A percentile compares a stretch with the other conserved stretches of the same genome.
Conservation (phyloP, 306 rosid species). For the Pterocarpus santalinus region DNA sequence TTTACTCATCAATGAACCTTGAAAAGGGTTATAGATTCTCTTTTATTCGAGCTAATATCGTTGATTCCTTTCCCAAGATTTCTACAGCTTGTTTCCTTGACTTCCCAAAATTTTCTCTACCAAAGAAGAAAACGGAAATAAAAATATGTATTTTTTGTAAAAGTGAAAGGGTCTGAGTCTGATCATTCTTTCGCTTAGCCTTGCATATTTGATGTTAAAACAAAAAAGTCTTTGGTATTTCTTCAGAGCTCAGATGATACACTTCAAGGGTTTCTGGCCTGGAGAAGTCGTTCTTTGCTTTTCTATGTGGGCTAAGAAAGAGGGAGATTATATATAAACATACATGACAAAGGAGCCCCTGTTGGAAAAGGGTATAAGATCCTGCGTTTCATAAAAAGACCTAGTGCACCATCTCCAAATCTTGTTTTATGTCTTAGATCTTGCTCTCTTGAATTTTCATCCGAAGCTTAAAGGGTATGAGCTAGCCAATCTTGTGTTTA, state of each 20-base stretch:
- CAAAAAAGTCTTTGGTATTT: constrained; percentile 6
- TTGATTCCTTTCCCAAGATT: constrained; percentile 34
- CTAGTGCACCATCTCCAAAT: constrained; percentile 21
- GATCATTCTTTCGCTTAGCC: not conserved
- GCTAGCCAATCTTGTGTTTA: not conserved
- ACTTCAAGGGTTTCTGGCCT: constrained; percentile 30
- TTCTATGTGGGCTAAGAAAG: not conserved
- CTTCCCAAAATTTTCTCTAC: not conserved
- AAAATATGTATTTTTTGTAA: not conserved
- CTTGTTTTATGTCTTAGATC: constrained; percentile 39
- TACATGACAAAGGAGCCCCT: not conserved
- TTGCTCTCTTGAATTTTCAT: constrained; percentile 11
- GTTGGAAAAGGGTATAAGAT: not conserved
- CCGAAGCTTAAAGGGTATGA: not conserved
- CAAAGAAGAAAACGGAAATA: not conserved
- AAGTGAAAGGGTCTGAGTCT: constrained; percentile 18
- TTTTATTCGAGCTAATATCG: not conserved
- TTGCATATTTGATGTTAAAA: constrained; percentile 27
- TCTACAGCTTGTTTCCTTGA: constrained; percentile 13
- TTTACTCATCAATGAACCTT: constrained; percentile 27
- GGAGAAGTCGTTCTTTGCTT: not conserved
- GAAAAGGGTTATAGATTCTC: not conserved
- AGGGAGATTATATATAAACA: not conserved
- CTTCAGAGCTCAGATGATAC: not conserved
- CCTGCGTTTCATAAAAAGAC: not conserved